Percentiles rank a stretch among this genome's conserved stretches.
Conservation (phyloP, 2,329 filamentous ascomycete genomes). For the Hymenoscyphus infarciens region DNA sequence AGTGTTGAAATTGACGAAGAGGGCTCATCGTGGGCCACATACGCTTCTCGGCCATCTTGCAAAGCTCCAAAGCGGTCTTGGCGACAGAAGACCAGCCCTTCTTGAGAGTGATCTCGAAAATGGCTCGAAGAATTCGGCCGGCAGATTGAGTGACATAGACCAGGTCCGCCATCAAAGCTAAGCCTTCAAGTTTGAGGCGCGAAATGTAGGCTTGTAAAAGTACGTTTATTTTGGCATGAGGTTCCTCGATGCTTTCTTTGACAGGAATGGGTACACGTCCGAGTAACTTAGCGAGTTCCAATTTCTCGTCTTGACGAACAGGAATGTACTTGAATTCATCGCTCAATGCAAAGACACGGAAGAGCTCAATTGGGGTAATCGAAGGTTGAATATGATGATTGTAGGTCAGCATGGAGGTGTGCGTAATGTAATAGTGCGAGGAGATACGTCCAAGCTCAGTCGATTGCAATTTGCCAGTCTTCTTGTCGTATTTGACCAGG, state of each 20-base stretch:
- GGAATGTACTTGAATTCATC: constrained; percentile 99
- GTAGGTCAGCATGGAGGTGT: constrained; percentile 95
- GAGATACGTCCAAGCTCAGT: constrained; percentile 95
- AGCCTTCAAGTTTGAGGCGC: constrained; percentile 84
- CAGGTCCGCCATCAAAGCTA: constrained; percentile 96
- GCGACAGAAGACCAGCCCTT: constrained; percentile 95
- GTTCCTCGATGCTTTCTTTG: constrained; percentile 95
- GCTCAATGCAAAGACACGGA: constrained; percentile 92
- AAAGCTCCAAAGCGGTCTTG: constrained; percentile 87
- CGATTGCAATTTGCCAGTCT: constrained; percentile 79
- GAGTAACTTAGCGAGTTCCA: constrained; percentile 89
- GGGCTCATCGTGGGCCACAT: constrained; percentile 99
- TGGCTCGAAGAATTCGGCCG: constrained; percentile 87
- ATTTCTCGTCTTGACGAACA: constrained; percentile 93
- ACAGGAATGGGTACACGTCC: constrained; percentile 90
- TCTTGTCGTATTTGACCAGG: constrained; percentile 93
- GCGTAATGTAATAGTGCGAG: constrained; percentile 97
- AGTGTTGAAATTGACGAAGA: constrained; percentile 81
- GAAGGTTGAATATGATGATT: constrained; percentile 92
- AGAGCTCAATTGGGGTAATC: constrained; percentile 90
- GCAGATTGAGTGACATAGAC: constrained; percentile 98
- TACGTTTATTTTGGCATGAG: constrained; percentile 97
- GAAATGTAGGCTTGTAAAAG: constrained; percentile 96
- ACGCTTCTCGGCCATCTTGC: constrained; percentile 98
- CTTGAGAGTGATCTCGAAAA: constrained; percentile 96